These are phyloP conservation scores for Nakaseomyces uthaithaninus DNA, from an alignment of 1,139 yeast species.

Conservation along the genomic window DNA sequence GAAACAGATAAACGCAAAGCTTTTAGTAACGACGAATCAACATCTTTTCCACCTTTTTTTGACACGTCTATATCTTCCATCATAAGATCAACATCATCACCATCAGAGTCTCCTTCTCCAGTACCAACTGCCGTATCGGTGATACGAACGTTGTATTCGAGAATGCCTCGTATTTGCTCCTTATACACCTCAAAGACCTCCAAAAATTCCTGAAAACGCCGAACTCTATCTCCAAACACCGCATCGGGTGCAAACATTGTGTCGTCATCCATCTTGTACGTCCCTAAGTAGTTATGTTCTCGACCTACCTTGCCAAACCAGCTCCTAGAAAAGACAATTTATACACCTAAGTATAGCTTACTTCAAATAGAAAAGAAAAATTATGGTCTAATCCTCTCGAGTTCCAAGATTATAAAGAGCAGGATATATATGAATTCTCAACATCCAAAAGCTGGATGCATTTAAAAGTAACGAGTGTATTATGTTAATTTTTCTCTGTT, in stretches of 20 bases:
- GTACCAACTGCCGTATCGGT: conserved; percentile 3
- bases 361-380: too few species aligned
- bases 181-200: conserved; percentile 60
- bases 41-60: conserved; percentile 7
- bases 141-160: conserved; percentile 21
- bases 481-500: too few species aligned
- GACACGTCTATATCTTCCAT: conserved; percentile 8
- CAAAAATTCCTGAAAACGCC: conserved; percentile 82
- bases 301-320: too few species aligned
- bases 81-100: conserved; percentile 8
- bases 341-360: too few species aligned
- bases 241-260: conserved; percentile 34
- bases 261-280: conserved; percentile 5
- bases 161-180: conserved; percentile 50
- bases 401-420: too few species aligned
- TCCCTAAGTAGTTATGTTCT: too few species aligned
- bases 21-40: conserved; percentile 21
- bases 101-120: conserved; percentile 8
- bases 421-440: too few species aligned
- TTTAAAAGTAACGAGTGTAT: too few species aligned
- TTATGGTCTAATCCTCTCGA: too few species aligned
- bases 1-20: conserved; percentile 65
- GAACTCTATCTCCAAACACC: conserved; percentile 67
- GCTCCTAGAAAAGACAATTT: too few species aligned
- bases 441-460: too few species aligned